Percentiles rank a stretch among this genome's conserved stretches.
Conservation (phyloP, 306 rosid genomes). For the Inga leiocalycina region DNA sequence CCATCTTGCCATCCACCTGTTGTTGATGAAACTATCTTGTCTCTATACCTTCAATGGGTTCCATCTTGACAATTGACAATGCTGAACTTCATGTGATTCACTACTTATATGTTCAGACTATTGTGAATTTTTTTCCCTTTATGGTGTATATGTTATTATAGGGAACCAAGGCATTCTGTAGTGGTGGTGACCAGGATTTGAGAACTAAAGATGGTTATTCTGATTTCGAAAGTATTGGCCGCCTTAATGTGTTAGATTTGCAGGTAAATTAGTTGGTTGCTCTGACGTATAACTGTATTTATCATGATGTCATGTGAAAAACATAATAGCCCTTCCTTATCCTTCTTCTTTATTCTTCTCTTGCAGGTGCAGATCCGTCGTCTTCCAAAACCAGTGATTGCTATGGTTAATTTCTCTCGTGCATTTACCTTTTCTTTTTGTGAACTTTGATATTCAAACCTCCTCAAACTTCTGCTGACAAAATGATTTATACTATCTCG, state of each 20-base stretch:
- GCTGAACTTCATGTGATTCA: neutral
- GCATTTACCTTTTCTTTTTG: neutral
- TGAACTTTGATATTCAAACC: neutral
- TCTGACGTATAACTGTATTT: neutral
- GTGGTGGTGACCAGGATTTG: constrained; percentile 90
- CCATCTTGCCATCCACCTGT: neutral
- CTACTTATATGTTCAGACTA: constrained; percentile 1
- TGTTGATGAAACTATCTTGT: neutral
- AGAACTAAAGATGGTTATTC: constrained; percentile 82
- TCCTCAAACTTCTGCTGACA: neutral
- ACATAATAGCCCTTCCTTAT: constrained; percentile 11
- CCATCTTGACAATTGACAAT: neutral
- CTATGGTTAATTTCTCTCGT: constrained; percentile 52
- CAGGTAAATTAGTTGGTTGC: constrained; percentile 54
- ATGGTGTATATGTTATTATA: constrained; percentile 10
- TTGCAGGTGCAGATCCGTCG: constrained; percentile 85
- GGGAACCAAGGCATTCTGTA: constrained; percentile 90
- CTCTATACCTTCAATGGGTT: neutral
- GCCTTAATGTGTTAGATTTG: constrained; percentile 88
- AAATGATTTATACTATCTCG: neutral
- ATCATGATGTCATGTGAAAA: neutral
- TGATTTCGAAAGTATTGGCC: constrained; percentile 60
- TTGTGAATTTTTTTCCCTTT: constrained; percentile 11
- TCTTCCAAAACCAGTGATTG: constrained; percentile 92
- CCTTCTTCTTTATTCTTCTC: constrained; percentile 15